Conservation (phyloP, 768 basidiomycete species). For the Hydnomerulius pinastri region DNA sequence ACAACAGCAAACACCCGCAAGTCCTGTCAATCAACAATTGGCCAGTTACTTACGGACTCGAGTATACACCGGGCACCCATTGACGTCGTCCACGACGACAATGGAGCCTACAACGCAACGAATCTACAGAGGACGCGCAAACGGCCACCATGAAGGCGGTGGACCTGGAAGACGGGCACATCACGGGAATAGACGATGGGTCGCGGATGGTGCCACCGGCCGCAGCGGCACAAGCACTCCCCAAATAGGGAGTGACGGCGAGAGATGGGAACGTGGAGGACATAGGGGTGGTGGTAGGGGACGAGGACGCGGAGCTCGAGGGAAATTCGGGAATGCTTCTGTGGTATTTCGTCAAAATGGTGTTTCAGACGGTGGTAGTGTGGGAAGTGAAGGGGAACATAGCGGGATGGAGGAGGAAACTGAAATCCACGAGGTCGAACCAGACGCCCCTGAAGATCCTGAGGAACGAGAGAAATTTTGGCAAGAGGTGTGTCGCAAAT, state of each 20-base stretch:
- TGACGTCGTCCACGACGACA: constrained; percentile 16
- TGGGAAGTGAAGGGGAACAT: constrained; percentile 35
- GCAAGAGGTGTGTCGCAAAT: constrained; percentile 58
- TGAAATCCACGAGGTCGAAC: constrained; percentile 37
- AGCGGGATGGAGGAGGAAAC: constrained; percentile 37
- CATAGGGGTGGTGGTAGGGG: constrained; percentile 53
- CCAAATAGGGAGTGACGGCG: constrained; percentile 43
- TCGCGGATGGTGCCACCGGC: constrained; percentile 40
- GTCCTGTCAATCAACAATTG: background rate
- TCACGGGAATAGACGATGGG: constrained; percentile 64
- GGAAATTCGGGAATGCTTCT: constrained; percentile 44
- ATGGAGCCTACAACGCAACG: constrained; percentile 29
- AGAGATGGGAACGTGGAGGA: constrained; percentile 66
- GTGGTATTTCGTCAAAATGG: constrained; percentile 35
- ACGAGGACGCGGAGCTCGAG: constrained; percentile 38
- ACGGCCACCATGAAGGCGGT: constrained; percentile 21
- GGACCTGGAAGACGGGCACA: constrained; percentile 29
- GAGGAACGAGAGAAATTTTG: constrained; percentile 73
- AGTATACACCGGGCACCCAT: constrained; percentile 1
- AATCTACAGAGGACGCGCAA: constrained; percentile 23
- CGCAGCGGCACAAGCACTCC: constrained; percentile 38
- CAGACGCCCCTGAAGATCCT: constrained; percentile 53
- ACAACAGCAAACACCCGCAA: constrained; percentile 4
- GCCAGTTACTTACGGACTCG: background rate
- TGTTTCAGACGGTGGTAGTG: constrained; percentile 30